Base-by-base conservation (phyloP, 306 rosid species). In the Trichosanthes cucumerina region DNA sequence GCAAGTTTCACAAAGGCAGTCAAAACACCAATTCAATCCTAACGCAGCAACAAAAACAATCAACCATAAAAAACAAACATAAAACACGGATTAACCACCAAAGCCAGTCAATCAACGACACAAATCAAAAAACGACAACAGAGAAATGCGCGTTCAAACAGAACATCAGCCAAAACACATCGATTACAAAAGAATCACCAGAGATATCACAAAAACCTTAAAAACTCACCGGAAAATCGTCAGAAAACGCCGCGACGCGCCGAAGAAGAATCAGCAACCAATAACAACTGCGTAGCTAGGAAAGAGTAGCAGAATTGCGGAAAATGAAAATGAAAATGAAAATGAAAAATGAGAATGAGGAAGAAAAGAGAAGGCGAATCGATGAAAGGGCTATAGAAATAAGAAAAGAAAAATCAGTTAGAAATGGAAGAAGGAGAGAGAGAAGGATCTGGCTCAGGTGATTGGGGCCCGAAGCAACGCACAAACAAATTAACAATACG, bases 381-480 rank as follows among this genome's bases (percentile, higher is more conserved):
- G 24, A 64, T 8, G 9, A 56, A 18, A 73, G 15, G 62, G 46
- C 28, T 7, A n/a, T 31, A 14, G 5, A 71, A 70, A 21, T 9
- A 26, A 0, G 12, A 72, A 70, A 0, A 21, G 18, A 18, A 1
- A 14, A 44, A 13, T 72, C 58, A 15, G 59, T 72, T 46, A 47
- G 59, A 26, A 10, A 71, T 24, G 57, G 56, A 71, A 70, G 76
- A 21, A 23, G 18, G 19, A 9, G 26, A n/a, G 74, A 36, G 24
- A 4, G 74, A 65, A 36, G 16, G 52, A 19, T 39, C 19, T n/a
- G 74, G 52, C 33, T 39, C 4, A 5, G 33, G 38, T 14, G 16
- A 46, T 72, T 47, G 24, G 77, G 77, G 77, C 76, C 41, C 77
- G 16, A 47, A 26, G 59, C 58, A 72, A 72, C 39, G 76, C 76